A percentile compares a stretch with the other conserved stretches of the same genome.
Evolutionary conservation across 495 filamentous ascomycete species (phyloP).

Genomic region (Xylaria scruposa): DNA sequence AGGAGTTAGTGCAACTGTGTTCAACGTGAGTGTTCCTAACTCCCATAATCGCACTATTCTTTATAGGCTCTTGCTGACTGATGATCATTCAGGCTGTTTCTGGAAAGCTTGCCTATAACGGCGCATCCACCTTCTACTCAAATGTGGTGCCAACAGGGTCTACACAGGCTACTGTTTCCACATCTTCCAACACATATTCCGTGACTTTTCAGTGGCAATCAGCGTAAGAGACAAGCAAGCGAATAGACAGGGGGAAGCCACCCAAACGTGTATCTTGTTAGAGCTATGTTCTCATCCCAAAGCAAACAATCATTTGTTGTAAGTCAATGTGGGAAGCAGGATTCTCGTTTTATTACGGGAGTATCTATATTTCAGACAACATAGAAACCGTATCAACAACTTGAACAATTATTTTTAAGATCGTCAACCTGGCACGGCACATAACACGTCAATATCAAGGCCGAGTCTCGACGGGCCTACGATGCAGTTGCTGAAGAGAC

Average conservation of each 20-base stretch:
- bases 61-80: neutral
- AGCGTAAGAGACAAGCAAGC: neutral
- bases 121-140: constrained; percentile 61
- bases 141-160: constrained; percentile 59
- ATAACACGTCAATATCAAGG: neutral
- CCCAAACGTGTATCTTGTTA: neutral
- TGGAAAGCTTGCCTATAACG: constrained; percentile 54
- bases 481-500: neutral
- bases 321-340: no score
- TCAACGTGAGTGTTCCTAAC: constrained; percentile 49
- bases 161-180: constrained; percentile 45
- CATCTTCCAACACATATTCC: constrained; percentile 30
- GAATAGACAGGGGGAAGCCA: neutral
- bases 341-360: no score
- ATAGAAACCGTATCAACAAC: neutral
- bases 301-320: no score
- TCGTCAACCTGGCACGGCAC: neutral
- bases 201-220: constrained; percentile 45
- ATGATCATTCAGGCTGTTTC: constrained; percentile 32
- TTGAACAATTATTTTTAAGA: neutral
- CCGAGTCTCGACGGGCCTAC: neutral
- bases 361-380: neutral
- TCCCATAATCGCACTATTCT: neutral
- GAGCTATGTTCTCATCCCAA: no score
- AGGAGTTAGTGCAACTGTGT: constrained; percentile 50